phyloP scores from a whole-genome alignment of 371 early-diverging fungal genomes.

The Cladochytrium tenue region DNA sequence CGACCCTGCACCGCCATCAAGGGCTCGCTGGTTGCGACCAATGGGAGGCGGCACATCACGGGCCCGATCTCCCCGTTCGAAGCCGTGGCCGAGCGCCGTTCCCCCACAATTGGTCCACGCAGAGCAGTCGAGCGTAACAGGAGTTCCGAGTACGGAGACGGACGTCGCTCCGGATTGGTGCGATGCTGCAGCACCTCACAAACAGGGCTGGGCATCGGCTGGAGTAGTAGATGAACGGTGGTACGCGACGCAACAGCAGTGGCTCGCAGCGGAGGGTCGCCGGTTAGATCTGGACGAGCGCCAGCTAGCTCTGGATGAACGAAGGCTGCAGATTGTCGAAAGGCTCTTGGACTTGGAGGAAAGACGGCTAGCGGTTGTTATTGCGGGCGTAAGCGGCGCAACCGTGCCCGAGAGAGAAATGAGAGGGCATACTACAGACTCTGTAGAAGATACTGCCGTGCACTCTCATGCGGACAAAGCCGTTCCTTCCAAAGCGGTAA shows the following conservation, averaged over 20 bases:
- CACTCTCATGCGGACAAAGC: not conserved
- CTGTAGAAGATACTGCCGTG: not conserved
- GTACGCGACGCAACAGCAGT: not conserved
- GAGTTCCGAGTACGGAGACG: no score
- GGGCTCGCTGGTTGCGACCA: no score
- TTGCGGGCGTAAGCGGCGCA: not conserved
- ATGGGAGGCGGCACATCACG: no score
- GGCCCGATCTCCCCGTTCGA: no score
- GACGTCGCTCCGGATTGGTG: no score
- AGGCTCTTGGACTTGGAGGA: not conserved
- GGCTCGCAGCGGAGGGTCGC: not conserved
- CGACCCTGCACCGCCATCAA: no score
- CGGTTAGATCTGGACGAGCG: conserved; percentile 3
- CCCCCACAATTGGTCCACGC: no score
- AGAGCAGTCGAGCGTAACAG: no score
- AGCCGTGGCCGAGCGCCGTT: no score
- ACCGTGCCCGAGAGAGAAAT: not conserved
- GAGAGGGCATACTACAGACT: not conserved
- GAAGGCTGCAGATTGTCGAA: not conserved
- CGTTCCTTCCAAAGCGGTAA: not conserved
- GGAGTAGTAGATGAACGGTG: no score
- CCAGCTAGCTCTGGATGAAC: not conserved
- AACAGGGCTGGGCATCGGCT: no score
- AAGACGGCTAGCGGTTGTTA: not conserved
- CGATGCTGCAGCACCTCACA: no score